phyloP scores from a whole-genome alignment of 345 rosid genomes.

The Syzygium aqueum region DNA sequence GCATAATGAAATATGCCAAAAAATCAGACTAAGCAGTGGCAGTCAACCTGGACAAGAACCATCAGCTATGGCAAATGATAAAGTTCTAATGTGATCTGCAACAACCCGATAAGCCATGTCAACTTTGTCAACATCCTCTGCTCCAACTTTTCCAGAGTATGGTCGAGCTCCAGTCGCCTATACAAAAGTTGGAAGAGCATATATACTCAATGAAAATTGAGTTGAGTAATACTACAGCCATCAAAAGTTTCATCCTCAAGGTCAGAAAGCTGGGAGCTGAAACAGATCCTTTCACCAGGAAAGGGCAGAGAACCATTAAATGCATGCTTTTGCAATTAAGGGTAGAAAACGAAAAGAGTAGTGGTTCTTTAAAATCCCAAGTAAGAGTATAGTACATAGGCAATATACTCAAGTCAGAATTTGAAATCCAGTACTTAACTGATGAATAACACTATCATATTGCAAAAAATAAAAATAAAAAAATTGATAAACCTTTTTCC shows the following conservation, averaged over 20 bases:
- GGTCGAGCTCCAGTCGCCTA: conserved; percentile 86
- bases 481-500: neutral
- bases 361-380: neutral
- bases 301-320: neutral
- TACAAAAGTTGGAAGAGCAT: neutral
- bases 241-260: neutral
- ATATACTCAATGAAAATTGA: neutral
- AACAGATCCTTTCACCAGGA: neutral
- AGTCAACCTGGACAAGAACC: conserved; percentile 92
- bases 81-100: conserved; percentile 91
- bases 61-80: conserved; percentile 96
- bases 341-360: neutral
- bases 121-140: conserved; percentile 63
- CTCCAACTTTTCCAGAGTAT: conserved; percentile 88
- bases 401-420: neutral
- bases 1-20: neutral
- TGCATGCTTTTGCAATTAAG: neutral
- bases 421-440: neutral
- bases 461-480: neutral
- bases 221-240: neutral
- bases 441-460: neutral
- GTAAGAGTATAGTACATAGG: neutral
- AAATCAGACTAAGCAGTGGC: neutral
- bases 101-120: conserved; percentile 99
- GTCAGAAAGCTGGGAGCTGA: neutral